Evolutionary conservation across 176 grass and related monocot species (phyloP), one percentile per base, ranked within the genome.

Genomic region (Raddia guianensis): DNA sequence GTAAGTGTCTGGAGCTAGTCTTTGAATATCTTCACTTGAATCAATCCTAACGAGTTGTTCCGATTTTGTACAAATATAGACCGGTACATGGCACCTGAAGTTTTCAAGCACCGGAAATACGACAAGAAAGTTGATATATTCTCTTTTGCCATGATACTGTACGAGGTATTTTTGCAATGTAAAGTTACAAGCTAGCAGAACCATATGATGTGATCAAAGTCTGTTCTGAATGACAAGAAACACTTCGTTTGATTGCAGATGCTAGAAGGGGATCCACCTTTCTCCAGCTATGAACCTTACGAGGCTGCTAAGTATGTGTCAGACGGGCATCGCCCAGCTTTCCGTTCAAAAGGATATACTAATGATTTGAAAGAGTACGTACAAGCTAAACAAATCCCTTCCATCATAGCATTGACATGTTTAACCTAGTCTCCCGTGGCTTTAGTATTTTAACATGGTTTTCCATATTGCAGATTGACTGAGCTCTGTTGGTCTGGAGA

Each of bases 81-180:
- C 20, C 88, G 97, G 40, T 99, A 99, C 83, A 99, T 99, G 97
- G 97, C 97, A 12, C 97, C 97, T 85, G 97, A 99, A 93, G 97
- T 99, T 64, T 99, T 99, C 86, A 99, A 90, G 87, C 97, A 99
- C 64, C 86, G 93, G 49, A 99, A 89, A 69, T 99, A 99, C 48
- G 97, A 99, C 75, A 99, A 99, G 80, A 99, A 99, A 99, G 97
- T 99, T 50, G 93, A 99, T 84, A 82, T 99, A 45, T 99, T 99
- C 78, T 99, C 97, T 76, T 99, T 99, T 88, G 97, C 91, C 72
- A 99, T 99, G 97, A 99, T 99, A 86, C 79, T 99, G 5, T 96
- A 99, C 42, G 89, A 99, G 97, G 97, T 96, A 91, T 20, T 75
- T 86, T 82, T 27, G 32, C 40, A 34, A 88, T 52, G n/a, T 76